Percentiles rank a stretch among this genome's conserved stretches.
phyloP scores from a whole-genome alignment of 805 yeast genomes.

The Cyberlindnera meyerae region DNA sequence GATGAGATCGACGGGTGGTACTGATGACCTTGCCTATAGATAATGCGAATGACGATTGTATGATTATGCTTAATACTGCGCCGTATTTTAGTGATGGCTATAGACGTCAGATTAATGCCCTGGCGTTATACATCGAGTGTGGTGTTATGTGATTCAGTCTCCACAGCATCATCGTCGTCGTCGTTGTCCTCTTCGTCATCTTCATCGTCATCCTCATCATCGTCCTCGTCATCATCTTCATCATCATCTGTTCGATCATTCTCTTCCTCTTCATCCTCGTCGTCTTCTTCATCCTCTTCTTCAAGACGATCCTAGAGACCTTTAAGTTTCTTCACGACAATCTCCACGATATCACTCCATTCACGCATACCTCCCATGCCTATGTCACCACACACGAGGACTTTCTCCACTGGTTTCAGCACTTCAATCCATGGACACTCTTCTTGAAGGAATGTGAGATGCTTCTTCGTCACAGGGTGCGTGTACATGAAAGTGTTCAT shows the following conservation, averaged over 20 bases:
- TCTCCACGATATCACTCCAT: slow-evolving; percentile 76
- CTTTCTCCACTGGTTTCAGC: slow-evolving; percentile 76
- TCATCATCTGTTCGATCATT: no score
- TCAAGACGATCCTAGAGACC: slow-evolving; percentile 28
- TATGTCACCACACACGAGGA: slow-evolving; percentile 74
- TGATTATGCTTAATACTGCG: no score
- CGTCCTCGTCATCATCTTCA: slow-evolving; percentile 37
- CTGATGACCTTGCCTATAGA: no score
- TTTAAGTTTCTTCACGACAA: slow-evolving; percentile 32
- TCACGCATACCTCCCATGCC: slow-evolving; percentile 94
- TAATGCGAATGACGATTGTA: background rate
- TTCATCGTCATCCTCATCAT: slow-evolving; percentile 35
- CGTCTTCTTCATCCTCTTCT: slow-evolving; percentile 39
- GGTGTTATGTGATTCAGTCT: background rate
- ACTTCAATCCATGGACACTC: slow-evolving; percentile 74
- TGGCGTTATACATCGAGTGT: no score
- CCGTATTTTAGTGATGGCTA: no score
- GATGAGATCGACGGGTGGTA: slow-evolving; percentile 28
- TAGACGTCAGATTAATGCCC: no score
- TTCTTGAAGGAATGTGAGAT: slow-evolving; percentile 54
- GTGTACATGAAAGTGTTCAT: slow-evolving; percentile 85
- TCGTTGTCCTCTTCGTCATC: slow-evolving; percentile 39
- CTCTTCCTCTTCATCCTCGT: slow-evolving; percentile 39
- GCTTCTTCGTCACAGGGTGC: slow-evolving; percentile 73
- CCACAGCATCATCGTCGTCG: slow-evolving; percentile 34